Evolutionary conservation across 1,284 basidiomycete species (phyloP).

Genomic region (Ustilago vetiveriae): DNA sequence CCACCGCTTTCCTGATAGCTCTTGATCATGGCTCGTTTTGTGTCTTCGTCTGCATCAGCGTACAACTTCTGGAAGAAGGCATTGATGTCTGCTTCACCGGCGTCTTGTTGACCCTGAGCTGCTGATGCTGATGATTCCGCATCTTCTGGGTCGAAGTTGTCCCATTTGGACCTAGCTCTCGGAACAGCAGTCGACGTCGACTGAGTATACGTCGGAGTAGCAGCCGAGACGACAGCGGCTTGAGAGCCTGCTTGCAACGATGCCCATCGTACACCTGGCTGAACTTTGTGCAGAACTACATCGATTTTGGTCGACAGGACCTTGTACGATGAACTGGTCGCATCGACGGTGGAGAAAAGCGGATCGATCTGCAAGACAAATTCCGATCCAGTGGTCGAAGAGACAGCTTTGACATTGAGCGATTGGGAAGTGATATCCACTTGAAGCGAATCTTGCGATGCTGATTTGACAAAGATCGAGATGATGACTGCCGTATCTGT

Average conservation of each 20-base stretch:
- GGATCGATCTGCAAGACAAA: constrained; percentile 36
- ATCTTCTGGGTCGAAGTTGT: constrained; percentile 50
- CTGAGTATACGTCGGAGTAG: constrained; percentile 21
- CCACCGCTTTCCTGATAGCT: constrained; percentile 63
- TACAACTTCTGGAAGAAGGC: constrained; percentile 65
- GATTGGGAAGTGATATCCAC: constrained; percentile 28
- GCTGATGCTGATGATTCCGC: constrained; percentile 9
- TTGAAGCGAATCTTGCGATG: constrained; percentile 34
- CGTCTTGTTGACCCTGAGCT: constrained; percentile 4
- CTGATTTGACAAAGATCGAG: constrained; percentile 59
- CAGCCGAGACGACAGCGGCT: constrained; percentile 3
- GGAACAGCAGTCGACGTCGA: constrained; percentile 1
- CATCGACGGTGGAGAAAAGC: constrained; percentile 39
- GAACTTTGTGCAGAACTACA: constrained; percentile 50
- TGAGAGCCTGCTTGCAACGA: constrained; percentile 10
- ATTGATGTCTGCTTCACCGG: constrained; percentile 53
- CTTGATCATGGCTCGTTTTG: constrained; percentile 65
- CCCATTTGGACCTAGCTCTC: constrained; percentile 57
- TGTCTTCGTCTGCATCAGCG: constrained; percentile 63
- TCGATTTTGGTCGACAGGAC: constrained; percentile 58
- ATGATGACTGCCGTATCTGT: constrained; percentile 59
- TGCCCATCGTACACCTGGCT: constrained; percentile 45
- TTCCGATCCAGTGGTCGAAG: constrained; percentile 25
- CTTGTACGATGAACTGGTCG: constrained; percentile 33
- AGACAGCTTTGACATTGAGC: constrained; percentile 23